A percentile compares a stretch with the other conserved stretches of the same genome.
phyloP scores from a whole-genome alignment of 2,329 filamentous ascomycete genomes.

The Fusarium humuli region DNA sequence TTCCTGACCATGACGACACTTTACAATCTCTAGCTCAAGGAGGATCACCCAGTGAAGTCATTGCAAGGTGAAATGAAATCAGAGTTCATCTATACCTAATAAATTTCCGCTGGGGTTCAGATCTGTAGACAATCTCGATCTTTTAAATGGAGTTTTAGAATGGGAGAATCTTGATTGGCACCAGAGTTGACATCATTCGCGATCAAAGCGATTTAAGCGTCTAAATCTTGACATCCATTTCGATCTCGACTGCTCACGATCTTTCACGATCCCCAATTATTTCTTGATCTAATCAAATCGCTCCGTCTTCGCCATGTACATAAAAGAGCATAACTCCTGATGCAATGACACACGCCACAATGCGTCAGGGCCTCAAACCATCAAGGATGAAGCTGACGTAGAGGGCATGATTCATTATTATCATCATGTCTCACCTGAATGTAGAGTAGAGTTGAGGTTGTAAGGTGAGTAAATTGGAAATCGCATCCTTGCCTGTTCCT shows the following conservation, averaged over 20 bases:
- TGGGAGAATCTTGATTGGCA: neutral
- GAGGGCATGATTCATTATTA: neutral
- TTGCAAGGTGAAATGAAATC: neutral
- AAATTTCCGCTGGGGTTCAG: neutral
- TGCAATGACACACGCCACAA: slow-evolving; percentile 19
- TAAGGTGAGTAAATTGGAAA: neutral
- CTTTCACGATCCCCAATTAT: neutral
- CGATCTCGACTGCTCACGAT: slow-evolving; percentile 5
- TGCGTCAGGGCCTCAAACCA: neutral
- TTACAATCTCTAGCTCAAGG: too few species aligned
- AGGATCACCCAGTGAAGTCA: slow-evolving; percentile 9
- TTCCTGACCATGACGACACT: too few species aligned
- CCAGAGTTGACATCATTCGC: neutral
- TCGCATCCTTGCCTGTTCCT: too few species aligned
- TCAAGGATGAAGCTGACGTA: slow-evolving; percentile 10
- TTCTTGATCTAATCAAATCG: neutral
- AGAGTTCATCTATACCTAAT: slow-evolving; percentile 3
- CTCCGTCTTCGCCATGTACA: neutral
- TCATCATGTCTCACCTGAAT: slow-evolving; percentile 13
- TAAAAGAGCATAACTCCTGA: neutral
- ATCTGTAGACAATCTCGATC: neutral
- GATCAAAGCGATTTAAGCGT: neutral
- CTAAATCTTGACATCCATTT: too few species aligned
- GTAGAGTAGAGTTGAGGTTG: neutral
- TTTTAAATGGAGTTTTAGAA: neutral